A percentile compares a stretch with the other conserved stretches of the same genome.
These are phyloP conservation scores for Cladophialophora exuberans DNA, from an alignment of 2,329 filamentous ascomycete species.

Conservation along the genomic window DNA sequence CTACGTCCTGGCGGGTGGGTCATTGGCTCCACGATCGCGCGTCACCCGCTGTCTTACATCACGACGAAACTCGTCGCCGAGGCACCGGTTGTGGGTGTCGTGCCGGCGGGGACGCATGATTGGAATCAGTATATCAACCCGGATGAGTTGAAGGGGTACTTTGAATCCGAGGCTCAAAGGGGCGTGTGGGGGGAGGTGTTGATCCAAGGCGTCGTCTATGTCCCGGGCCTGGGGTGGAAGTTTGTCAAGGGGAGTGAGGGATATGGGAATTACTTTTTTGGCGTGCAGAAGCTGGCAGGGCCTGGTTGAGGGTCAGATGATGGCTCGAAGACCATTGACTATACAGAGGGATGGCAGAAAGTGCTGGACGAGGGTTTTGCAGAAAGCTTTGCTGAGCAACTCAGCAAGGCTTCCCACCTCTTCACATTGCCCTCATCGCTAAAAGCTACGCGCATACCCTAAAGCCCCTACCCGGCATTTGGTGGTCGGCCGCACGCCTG, in stretches of 20 bases:
- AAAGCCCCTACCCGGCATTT: no score
- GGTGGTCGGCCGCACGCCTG: no score
- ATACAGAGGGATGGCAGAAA: no score
- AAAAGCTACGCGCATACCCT: no score
- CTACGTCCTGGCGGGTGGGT: slow-evolving; percentile 92
- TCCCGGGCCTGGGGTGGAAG: slow-evolving; percentile 89
- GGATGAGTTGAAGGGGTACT: slow-evolving; percentile 63
- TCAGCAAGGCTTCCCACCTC: no score
- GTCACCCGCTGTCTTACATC: slow-evolving; percentile 86
- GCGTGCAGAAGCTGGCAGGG: slow-evolving; percentile 65
- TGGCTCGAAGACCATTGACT: no score
- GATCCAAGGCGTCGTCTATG: slow-evolving; percentile 80
- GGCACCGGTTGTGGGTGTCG: slow-evolving; percentile 70
- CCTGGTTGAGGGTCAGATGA: no score
- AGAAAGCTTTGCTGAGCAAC: no score
- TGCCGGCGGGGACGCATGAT: slow-evolving; percentile 91
- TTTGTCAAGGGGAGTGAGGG: slow-evolving; percentile 78
- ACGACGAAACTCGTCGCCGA: slow-evolving; percentile 93
- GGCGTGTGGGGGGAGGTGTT: slow-evolving; percentile 56
- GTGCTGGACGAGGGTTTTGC: no score
- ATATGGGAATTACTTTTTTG: slow-evolving; percentile 96
- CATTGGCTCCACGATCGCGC: slow-evolving; percentile 86
- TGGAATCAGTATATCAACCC: slow-evolving; percentile 96
- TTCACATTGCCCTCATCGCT: no score
- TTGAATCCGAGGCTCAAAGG: slow-evolving; percentile 41